These are phyloP conservation scores for Phialocephala subalpina DNA, from an alignment of 2,329 filamentous ascomycete species.

Conservation along the genomic window DNA sequence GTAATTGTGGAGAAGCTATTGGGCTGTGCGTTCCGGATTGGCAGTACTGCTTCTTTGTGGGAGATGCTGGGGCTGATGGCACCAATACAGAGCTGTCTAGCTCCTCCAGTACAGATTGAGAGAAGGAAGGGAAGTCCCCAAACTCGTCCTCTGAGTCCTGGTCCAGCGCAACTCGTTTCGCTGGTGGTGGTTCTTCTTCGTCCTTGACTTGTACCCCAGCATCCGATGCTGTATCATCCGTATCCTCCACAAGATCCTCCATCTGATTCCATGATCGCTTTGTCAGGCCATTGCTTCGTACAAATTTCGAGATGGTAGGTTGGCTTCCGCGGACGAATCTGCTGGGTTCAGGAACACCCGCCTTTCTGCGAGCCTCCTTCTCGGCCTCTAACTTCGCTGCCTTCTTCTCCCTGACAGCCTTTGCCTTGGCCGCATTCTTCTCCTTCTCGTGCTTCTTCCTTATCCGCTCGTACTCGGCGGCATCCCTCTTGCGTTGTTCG, in stretches of 20 bases:
- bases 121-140: slow-evolving; percentile 43
- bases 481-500: slow-evolving; percentile 48
- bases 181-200: slow-evolving; percentile 14
- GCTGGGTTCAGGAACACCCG: slow-evolving; percentile 60
- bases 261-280: slow-evolving; percentile 37
- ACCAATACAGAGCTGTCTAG: slow-evolving; percentile 30
- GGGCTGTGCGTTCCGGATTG: not conserved
- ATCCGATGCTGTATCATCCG: slow-evolving; percentile 21
- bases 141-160: slow-evolving; percentile 43
- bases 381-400: slow-evolving; percentile 60
- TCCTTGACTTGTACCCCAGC: not conserved
- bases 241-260: slow-evolving; percentile 32
- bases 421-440: slow-evolving; percentile 60
- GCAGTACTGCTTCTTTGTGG: not conserved
- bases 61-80: slow-evolving; percentile 4
- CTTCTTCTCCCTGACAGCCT: slow-evolving; percentile 61
- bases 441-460: slow-evolving; percentile 60
- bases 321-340: slow-evolving; percentile 60
- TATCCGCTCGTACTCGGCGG: slow-evolving; percentile 49
- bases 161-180: slow-evolving; percentile 25
- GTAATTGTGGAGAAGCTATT: slow-evolving; percentile 17
- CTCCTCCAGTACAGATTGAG: slow-evolving; percentile 39
- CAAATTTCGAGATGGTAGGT: slow-evolving; percentile 62
- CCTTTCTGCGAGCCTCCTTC: slow-evolving; percentile 57
- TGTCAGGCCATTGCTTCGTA: slow-evolving; percentile 41